Conservation (phyloP, 192 early-diverging fungal genomes). For the Coemansia sp. region DNA sequence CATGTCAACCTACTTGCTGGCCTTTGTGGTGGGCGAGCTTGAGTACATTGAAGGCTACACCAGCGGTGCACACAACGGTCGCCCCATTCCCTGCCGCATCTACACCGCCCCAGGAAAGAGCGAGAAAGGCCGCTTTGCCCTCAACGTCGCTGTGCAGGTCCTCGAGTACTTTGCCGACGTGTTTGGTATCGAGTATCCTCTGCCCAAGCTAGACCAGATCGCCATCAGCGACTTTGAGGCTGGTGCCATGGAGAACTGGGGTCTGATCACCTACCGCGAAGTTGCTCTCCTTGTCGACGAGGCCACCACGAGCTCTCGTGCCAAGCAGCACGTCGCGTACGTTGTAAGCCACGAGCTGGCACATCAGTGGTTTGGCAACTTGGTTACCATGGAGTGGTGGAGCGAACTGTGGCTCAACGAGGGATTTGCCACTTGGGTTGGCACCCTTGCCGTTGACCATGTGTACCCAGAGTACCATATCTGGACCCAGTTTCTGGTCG, state of each 20-base stretch:
- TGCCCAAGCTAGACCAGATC: conserved; percentile 86
- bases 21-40: conserved; percentile 87
- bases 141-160: conserved; percentile 69
- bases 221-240: conserved; percentile 92
- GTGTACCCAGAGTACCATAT: conserved; percentile 94
- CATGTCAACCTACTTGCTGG: conserved; percentile 94
- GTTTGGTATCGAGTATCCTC: conserved; percentile 86
- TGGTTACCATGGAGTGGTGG: conserved; percentile 98
- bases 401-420: conserved; percentile 94
- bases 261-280: conserved; percentile 87
- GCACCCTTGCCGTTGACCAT: conserved; percentile 80
- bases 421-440: conserved; percentile 96
- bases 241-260: conserved; percentile 98
- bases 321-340: conserved; percentile 83
- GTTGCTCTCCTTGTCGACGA: conserved; percentile 83
- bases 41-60: conserved; percentile 86
- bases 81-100: conserved; percentile 77
- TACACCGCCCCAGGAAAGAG: conserved; percentile 79
- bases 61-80: conserved; percentile 60
- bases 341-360: conserved; percentile 89
- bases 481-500: conserved; percentile 82
- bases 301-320: conserved; percentile 64
- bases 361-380: conserved; percentile 92
- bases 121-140: conserved; percentile 79
- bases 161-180: conserved; percentile 84